Evolutionary conservation across 192 early-diverging fungal species (phyloP), one percentile per base, ranked within the genome.

Genomic region (Coemansia aciculifera): DNA sequence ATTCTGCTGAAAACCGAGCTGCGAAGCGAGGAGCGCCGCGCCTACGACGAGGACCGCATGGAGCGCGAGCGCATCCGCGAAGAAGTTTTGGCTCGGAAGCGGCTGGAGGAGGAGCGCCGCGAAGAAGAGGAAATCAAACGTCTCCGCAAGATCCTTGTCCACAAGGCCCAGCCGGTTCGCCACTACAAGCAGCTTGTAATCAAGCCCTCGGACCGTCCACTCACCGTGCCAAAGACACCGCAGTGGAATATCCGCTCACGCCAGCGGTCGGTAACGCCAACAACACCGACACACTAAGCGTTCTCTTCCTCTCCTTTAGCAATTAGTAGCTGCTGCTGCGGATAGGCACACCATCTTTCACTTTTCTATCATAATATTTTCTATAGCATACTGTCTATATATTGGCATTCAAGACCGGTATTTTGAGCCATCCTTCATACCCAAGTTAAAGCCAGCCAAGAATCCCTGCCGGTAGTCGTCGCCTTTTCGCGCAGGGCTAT

Each of bases 21-120:
- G 62, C 78, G 90, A 51, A 85, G 84, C 54, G 87, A 90, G 69
- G 90, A 90, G 72, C 66, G 90, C n/a, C 71, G 73, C 34, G 85
- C 73, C 42, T 92, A 85, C 73, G 90, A 92, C 32, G 87, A 88
- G 46, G 74, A 79, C 31, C 81, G 81, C 54, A 67, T 32, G 51
- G 75, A 77, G 68, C 74, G 76, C 52, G 81, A 82, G 78, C 85
- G 86, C 64, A 72, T 71, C 36, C 73, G 78, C 64, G 86, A 89
- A 51, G 84, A 88, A 37, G 83, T 85, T 63, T 64, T 83, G 11
- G 72, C 78, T 62, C 79, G 85, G 66, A 83, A 87, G 73, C 63
- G 63, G 11, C 69, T 74, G 64, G 70, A 73, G 63, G 72, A 86
- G 66, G 83, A 87, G 75, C 68, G 79, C 59, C 73, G 83, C 31